phyloP scores from a whole-genome alignment of 768 basidiomycete species.

The Hemileccinum impolitum region DNA sequence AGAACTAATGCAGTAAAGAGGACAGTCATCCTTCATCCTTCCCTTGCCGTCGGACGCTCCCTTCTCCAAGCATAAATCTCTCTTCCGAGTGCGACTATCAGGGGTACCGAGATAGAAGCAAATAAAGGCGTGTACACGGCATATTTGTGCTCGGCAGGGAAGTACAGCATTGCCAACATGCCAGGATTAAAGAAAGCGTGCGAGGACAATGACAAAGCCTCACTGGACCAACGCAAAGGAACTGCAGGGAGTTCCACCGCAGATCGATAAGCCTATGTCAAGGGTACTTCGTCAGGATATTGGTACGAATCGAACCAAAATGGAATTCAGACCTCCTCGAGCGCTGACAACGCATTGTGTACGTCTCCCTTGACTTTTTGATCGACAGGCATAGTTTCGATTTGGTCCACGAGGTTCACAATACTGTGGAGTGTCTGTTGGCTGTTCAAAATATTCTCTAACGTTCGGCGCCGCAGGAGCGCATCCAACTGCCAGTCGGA shows the following conservation, averaged over 20 bases:
- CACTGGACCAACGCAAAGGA: constrained; percentile 57
- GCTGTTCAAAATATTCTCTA: constrained; percentile 65
- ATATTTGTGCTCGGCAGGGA: constrained; percentile 96
- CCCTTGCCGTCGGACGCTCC: constrained; percentile 13
- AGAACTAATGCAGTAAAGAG: not conserved
- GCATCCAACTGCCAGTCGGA: constrained; percentile 82
- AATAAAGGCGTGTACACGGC: constrained; percentile 96
- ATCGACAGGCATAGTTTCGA: constrained; percentile 90
- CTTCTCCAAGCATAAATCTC: constrained; percentile 66
- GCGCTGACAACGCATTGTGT: constrained; percentile 60
- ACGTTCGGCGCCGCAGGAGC: constrained; percentile 63
- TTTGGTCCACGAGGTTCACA: constrained; percentile 77
- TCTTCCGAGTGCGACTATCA: constrained; percentile 69
- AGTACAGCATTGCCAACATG: constrained; percentile 94
- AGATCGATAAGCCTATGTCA: constrained; percentile 22
- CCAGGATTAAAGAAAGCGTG: constrained; percentile 95
- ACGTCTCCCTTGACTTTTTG: constrained; percentile 73
- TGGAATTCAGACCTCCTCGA: constrained; percentile 59
- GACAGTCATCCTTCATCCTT: constrained; percentile 17
- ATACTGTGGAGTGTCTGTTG: constrained; percentile 81
- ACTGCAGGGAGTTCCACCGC: constrained; percentile 17
- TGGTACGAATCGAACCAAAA: not conserved
- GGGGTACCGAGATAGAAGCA: constrained; percentile 82
- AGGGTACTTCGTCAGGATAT: constrained; percentile 10
- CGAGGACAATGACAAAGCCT: constrained; percentile 64